Conservation (phyloP, 2,329 filamentous ascomycete genomes). For the Penicillium corylophilum region DNA sequence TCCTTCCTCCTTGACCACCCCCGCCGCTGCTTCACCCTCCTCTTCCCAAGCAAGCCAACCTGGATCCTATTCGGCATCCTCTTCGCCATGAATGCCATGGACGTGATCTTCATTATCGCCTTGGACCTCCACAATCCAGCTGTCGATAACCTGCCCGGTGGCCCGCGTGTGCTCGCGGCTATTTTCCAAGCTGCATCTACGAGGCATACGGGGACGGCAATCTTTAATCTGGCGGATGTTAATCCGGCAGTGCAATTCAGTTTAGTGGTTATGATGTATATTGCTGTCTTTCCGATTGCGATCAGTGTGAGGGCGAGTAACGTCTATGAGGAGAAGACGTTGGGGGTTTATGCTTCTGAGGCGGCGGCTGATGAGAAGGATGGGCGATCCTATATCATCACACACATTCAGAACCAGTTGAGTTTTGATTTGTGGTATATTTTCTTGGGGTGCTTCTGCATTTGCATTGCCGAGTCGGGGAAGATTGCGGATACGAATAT, state of each 20-base stretch:
- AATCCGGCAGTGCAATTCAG: constrained; percentile 58
- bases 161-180: constrained; percentile 54
- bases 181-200: constrained; percentile 58
- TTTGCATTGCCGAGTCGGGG: constrained; percentile 55
- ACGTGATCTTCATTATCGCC: constrained; percentile 56
- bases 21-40: constrained; percentile 77
- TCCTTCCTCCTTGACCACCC: constrained; percentile 66
- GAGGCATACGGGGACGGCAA: constrained; percentile 51
- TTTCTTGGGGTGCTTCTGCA: constrained; percentile 58
- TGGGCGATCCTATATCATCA: constrained; percentile 46
- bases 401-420: constrained; percentile 62
- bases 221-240: constrained; percentile 52
- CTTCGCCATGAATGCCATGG: constrained; percentile 54
- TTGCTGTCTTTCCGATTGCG: constrained; percentile 91
- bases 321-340: constrained; percentile 65
- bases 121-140: constrained; percentile 54
- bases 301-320: constrained; percentile 78
- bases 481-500: constrained; percentile 27
- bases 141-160: constrained; percentile 42
- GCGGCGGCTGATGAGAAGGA: constrained; percentile 23
- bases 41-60: constrained; percentile 61
- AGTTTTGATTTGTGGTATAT: constrained; percentile 67
- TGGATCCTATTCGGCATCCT: constrained; percentile 57
- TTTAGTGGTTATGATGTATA: constrained; percentile 92
- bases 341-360: constrained; percentile 56